A percentile compares a stretch with the other conserved stretches of the same genome.
These are phyloP conservation scores for Arabidopsis thaliana DNA, from an alignment of 345 rosid species.

Conservation along the genomic window TAIR10.1 NC_003074.8:1754001-1754500, in stretches of 20 bases:
- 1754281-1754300: slow-evolving; percentile 5
- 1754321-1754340: slow-evolving; percentile 24
- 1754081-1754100: neutral
- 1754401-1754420: slow-evolving; percentile 97
- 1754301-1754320: slow-evolving; percentile 50
- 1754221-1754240: slow-evolving; percentile 13
- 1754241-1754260: slow-evolving; percentile 28
- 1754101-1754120: neutral
- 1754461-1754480: slow-evolving; percentile 97
- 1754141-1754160: neutral
- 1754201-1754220: slow-evolving; percentile 5
- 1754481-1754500: slow-evolving; percentile 93
- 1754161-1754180: slow-evolving; percentile 9
- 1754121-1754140: neutral
- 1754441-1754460: slow-evolving; percentile 95
- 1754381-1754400: slow-evolving; percentile 32
- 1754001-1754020: slow-evolving; percentile 15
- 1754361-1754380: slow-evolving; percentile 1
- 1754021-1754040: neutral
- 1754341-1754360: slow-evolving; percentile 15
- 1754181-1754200: neutral
- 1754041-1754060: neutral
- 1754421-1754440: slow-evolving; percentile 99
- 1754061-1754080: slow-evolving; percentile 15
- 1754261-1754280: slow-evolving; percentile 45